Percentiles rank a stretch among this genome's conserved stretches.
These are phyloP conservation scores for Zygosaccharomyces bisporus DNA, from an alignment of 805 yeast genomes.

Conservation along the genomic window DNA sequence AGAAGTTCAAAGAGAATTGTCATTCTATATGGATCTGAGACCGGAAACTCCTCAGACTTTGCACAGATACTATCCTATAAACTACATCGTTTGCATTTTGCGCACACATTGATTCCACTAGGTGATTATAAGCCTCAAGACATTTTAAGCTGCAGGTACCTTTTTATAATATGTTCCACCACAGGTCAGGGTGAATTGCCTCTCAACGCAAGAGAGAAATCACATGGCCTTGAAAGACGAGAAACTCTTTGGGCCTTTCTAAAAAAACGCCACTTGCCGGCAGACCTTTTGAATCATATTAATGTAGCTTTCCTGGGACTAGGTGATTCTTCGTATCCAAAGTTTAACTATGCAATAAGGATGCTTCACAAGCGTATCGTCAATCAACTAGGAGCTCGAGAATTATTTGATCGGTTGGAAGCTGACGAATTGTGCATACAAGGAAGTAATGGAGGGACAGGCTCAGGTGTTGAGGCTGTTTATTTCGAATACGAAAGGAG, in stretches of 20 bases:
- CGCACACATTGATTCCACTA: constrained; percentile 47
- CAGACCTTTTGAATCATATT: constrained; percentile 56
- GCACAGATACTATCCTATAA: constrained; percentile 60
- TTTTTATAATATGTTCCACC: constrained; percentile 64
- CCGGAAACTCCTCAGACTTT: constrained; percentile 86
- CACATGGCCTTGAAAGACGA: constrained; percentile 15
- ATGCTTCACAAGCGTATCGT: constrained; percentile 72
- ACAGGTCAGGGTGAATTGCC: constrained; percentile 97
- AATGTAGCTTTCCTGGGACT: constrained; percentile 75
- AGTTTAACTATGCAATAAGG: constrained; percentile 81
- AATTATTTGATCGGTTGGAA: constrained; percentile 71
- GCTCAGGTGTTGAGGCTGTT: constrained; percentile 58
- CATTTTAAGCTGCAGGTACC: constrained; percentile 46
- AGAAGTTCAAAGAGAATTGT: constrained; percentile 40
- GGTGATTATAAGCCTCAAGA: constrained; percentile 58
- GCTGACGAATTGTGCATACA: constrained; percentile 82
- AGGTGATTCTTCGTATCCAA: constrained; percentile 90
- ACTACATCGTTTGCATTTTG: constrained; percentile 51
- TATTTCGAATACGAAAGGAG: constrained; percentile 69
- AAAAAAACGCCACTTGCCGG: constrained; percentile 61
- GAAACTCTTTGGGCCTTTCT: constrained; percentile 64
- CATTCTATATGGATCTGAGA: constrained; percentile 84
- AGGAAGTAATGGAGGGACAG: constrained; percentile 43
- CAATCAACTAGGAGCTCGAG: constrained; percentile 75
- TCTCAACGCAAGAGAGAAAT: constrained; percentile 52